These are phyloP conservation scores for Klebsormidium nitens DNA, from an alignment of 139 green algal genomes.

Conservation along the genomic window DNA sequence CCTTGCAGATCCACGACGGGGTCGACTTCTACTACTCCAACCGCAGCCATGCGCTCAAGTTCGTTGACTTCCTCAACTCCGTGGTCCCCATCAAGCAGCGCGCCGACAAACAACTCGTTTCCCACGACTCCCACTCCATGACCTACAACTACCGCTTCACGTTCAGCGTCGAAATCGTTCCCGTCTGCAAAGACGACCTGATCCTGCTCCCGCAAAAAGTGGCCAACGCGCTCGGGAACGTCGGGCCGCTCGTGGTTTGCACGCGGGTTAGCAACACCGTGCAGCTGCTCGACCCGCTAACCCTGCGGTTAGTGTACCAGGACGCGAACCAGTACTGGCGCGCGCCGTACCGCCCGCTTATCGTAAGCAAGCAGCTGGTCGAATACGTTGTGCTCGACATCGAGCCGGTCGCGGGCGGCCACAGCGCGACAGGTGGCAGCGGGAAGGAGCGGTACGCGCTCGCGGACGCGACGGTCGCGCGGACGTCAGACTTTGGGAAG, in stretches of 20 bases:
- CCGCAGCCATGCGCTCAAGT: slow-evolving; percentile 77
- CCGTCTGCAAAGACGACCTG: slow-evolving; percentile 84
- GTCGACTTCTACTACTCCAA: slow-evolving; percentile 94
- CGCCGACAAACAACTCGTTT: slow-evolving; percentile 95
- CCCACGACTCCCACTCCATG: slow-evolving; percentile 83
- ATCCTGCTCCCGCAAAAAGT: slow-evolving; percentile 81
- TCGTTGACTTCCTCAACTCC: slow-evolving; percentile 89
- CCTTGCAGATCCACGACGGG: slow-evolving; percentile 54
- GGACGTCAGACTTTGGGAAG: slow-evolving; percentile 75
- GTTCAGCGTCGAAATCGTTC: slow-evolving; percentile 91
- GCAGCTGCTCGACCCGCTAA: slow-evolving; percentile 76
- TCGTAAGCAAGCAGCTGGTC: slow-evolving; percentile 59
- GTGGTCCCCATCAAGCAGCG: slow-evolving; percentile 48
- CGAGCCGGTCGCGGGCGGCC: slow-evolving; percentile 46
- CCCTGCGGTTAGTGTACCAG: slow-evolving; percentile 62
- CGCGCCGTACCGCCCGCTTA: slow-evolving; percentile 56
- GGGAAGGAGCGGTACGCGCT: slow-evolving; percentile 27
- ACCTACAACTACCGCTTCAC: slow-evolving; percentile 99
- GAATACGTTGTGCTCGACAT: slow-evolving; percentile 91
- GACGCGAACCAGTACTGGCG: slow-evolving; percentile 72
- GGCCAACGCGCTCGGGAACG: slow-evolving; percentile 54
- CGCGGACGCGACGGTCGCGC: slow-evolving; percentile 68
- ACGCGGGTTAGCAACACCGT: slow-evolving; percentile 77
- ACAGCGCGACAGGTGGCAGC: slow-evolving; percentile 1
- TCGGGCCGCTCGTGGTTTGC: slow-evolving; percentile 85